Base-by-base conservation (phyloP, 306 rosid species). In the Quercus rubra region DNA sequence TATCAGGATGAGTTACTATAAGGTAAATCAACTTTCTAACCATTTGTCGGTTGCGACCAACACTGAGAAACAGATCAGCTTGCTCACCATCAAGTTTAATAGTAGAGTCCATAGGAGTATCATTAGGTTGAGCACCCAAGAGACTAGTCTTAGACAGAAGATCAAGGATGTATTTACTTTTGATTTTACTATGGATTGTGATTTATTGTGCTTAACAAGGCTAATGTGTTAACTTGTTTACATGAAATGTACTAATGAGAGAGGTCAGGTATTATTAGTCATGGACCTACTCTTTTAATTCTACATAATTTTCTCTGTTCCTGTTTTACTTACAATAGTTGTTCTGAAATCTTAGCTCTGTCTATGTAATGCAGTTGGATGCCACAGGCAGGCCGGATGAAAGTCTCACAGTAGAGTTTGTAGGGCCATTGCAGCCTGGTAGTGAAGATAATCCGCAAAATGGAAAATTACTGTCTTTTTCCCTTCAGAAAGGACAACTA, bases 381-480 rank as follows among this genome's bases (percentile, higher is more conserved):
- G 94, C 98, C 76, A 80, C 87, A 52, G 98, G 99, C 70, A 83
- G 99, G 80, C 89, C 97, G 17, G 98, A 92, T 89, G 99, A 95
- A 88, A 92, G 94, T 83, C 93, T 95, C 70, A 84, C 85, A 23
- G 73, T 90, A 80, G 92, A 91, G 85, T 80, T 92, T 92, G 82
- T 88, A 27, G 91, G 95, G 78, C 91, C 95, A 52, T 83, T 92
- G 68, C 92, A 86, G 87, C 89, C 88, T 77, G 82, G 82, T 79
- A 79, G 73, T 75, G 93, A 85, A 64, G 89, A 75, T 77, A 87
- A 83, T 82, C 78, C 74, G 41, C 86, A 75, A 80, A 82, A 78
- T 81, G 89, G 91, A 79, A 90, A 88, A 70, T 11, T 87, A 74
- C 71, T 92, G 70, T 92, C 92, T 51, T 73, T 92, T 86, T 87